Evolutionary conservation across 1,284 basidiomycete genomes (phyloP).

Genomic region (Ceratobasidium sp.): DNA sequence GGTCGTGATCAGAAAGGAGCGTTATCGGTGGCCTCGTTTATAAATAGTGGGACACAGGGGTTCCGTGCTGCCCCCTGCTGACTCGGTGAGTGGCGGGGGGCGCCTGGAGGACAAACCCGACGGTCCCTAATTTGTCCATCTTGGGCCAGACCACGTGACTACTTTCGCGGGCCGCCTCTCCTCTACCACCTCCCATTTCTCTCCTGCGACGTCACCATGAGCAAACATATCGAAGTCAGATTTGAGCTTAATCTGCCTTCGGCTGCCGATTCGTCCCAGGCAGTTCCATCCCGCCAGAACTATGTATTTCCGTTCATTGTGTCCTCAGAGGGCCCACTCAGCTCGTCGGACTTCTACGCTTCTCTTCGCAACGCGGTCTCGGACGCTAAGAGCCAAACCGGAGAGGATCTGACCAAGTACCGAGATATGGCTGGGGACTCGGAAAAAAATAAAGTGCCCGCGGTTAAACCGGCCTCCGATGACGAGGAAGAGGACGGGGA

Average conservation of each 20-base stretch:
- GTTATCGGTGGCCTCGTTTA: not conserved
- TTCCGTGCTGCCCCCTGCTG: not conserved
- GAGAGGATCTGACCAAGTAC: constrained; percentile 22
- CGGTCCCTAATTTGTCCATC: not conserved
- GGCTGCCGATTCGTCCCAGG: not conserved
- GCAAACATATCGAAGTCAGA: constrained; percentile 3
- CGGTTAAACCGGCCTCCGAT: constrained; percentile 3
- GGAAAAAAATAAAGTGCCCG: constrained; percentile 4
- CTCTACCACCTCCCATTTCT: not conserved
- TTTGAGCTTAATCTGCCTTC: constrained; percentile 15
- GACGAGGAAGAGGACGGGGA: constrained; percentile 17
- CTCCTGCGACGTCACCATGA: constrained; percentile 9
- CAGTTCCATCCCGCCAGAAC: constrained; percentile 16
- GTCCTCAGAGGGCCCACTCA: not conserved
- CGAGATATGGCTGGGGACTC: constrained; percentile 17
- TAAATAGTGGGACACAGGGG: not conserved
- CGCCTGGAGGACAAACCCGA: constrained; percentile 15
- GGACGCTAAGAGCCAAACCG: constrained; percentile 13
- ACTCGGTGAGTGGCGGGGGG: constrained; percentile 13
- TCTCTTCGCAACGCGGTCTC: constrained; percentile 19
- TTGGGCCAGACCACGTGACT: constrained; percentile 13
- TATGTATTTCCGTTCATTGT: constrained; percentile 19
- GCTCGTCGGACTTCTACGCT: constrained; percentile 22
- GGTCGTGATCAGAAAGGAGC: constrained; percentile 29
- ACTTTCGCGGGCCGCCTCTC: not conserved